Base-by-base conservation (phyloP, 768 basidiomycete species). In the Terana coerulea region DNA sequence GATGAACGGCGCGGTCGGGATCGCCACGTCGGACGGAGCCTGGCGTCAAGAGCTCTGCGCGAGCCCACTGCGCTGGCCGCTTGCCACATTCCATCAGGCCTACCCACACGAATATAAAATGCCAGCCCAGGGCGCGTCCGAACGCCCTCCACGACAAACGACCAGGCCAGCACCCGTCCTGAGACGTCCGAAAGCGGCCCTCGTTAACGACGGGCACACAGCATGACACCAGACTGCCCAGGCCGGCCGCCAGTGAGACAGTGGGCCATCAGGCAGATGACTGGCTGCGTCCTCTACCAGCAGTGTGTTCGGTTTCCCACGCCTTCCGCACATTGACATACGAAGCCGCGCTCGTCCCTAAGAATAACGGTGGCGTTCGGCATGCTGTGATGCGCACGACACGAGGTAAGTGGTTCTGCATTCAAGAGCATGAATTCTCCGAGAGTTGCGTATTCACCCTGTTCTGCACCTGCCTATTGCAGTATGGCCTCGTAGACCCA, bases 21-120 rank as follows among this genome's bases (percentile, higher is more conserved):
- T 26, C 41, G 22, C 8, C 22, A 36, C n/a, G 24, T 11, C 48
- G 48, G 48, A 21, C 48, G 35, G 48, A 49, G 19, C 48, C 21
- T 49, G 35, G 48, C 48, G 48, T 49, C 48, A 49, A 26, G 24
- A n/a, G n/a, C n/a, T n/a, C n/a, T n/a, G n/a, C n/a, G n/a, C n/a
- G n/a, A n/a, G n/a, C n/a, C n/a, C n/a, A n/a, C n/a, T n/a, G n/a
- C n/a, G n/a, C n/a, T n/a, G n/a, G n/a, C n/a, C n/a, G n/a, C n/a
- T n/a, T n/a, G n/a, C n/a, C n/a, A n/a, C n/a, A n/a, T n/a, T n/a
- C n/a, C n/a, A n/a, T n/a, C n/a, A n/a, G n/a, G n/a, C n/a, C n/a
- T n/a, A n/a, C n/a, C n/a, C n/a, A n/a, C n/a, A n/a, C n/a, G n/a
- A n/a, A n/a, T n/a, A n/a, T n/a, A n/a, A n/a, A n/a, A n/a, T n/a